phyloP scores from a whole-genome alignment of 2,329 filamentous ascomycete species.

The Microthyrium microscopicum region DNA sequence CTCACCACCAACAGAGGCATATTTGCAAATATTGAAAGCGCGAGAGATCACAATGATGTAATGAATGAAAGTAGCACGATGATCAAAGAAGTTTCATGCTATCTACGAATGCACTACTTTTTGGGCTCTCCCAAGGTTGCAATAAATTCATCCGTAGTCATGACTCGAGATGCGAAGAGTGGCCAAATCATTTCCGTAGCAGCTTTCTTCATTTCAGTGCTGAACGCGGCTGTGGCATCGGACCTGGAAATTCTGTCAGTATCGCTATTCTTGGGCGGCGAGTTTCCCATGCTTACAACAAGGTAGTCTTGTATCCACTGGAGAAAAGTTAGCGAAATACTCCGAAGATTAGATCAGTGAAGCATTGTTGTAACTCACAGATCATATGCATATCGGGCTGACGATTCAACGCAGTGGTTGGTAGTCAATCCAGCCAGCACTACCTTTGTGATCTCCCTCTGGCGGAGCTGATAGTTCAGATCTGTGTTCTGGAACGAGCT shows the following conservation, averaged over 20 bases:
- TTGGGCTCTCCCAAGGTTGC: too few species aligned
- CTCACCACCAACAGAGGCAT: too few species aligned
- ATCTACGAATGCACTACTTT: too few species aligned
- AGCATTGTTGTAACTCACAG: too few species aligned
- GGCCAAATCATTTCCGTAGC: slow-evolving; percentile 9
- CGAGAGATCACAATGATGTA: too few species aligned
- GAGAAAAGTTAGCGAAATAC: too few species aligned
- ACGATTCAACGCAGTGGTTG: slow-evolving; percentile 21
- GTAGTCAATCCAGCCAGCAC: slow-evolving; percentile 17
- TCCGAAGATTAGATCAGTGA: slow-evolving; percentile 1
- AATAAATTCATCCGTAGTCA: slow-evolving; percentile 4
- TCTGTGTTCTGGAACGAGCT: slow-evolving; percentile 21
- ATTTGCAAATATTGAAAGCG: too few species aligned
- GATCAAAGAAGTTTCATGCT: too few species aligned
- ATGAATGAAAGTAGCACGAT: too few species aligned
- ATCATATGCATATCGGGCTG: slow-evolving; percentile 19
- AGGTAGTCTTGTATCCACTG: slow-evolving; percentile 2
- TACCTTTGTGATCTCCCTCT: slow-evolving; percentile 18
- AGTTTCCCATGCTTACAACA: slow-evolving; percentile 1
- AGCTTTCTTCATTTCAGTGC: slow-evolving; percentile 7
- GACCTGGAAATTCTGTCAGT: slow-evolving; percentile 2
- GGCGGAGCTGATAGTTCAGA: slow-evolving; percentile 19
- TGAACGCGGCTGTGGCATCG: slow-evolving; percentile 10
- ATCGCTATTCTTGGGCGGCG: neutral
- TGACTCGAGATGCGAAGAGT: slow-evolving; percentile 6